These are phyloP conservation scores for Spinacia oleracea DNA, from an alignment of 179 eudicot species.

Conservation along the genomic window DNA sequence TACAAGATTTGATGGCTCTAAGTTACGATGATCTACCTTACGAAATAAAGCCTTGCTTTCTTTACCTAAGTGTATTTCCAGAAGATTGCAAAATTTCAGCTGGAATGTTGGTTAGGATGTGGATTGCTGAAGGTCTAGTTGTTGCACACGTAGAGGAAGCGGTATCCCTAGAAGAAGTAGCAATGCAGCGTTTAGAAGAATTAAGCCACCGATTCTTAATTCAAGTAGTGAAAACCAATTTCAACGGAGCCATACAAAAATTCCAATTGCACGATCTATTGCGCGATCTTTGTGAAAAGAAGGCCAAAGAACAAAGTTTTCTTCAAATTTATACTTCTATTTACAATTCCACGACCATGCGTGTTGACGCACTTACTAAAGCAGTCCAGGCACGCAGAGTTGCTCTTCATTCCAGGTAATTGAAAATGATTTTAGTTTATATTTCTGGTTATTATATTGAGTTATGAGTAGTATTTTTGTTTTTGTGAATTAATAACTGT, in stretches of 20 bases:
- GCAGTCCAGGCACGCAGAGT: slow-evolving; percentile 21
- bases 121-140: slow-evolving; percentile 64
- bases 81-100: slow-evolving; percentile 41
- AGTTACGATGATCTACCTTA: slow-evolving; percentile 59
- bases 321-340: slow-evolving; percentile 23
- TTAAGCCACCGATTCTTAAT: slow-evolving; percentile 52
- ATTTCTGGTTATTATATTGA: too few species aligned
- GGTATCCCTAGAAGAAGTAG: slow-evolving; percentile 48
- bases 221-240: slow-evolving; percentile 42
- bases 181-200: slow-evolving; percentile 43
- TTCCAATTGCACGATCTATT: slow-evolving; percentile 54
- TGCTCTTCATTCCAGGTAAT: slow-evolving; percentile 25
- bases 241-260: slow-evolving; percentile 39
- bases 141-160: slow-evolving; percentile 34
- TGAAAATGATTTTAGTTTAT: background rate
- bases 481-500: too few species aligned
- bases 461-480: too few species aligned
- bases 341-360: background rate
- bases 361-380: background rate
- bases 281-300: slow-evolving; percentile 45
- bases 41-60: slow-evolving; percentile 57
- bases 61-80: slow-evolving; percentile 51
- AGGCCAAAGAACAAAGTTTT: slow-evolving; percentile 38
- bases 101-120: slow-evolving; percentile 46
- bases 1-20: slow-evolving; percentile 33